Conservation (phyloP, 2,329 filamentous ascomycete species). For the Colletotrichum musae region DNA sequence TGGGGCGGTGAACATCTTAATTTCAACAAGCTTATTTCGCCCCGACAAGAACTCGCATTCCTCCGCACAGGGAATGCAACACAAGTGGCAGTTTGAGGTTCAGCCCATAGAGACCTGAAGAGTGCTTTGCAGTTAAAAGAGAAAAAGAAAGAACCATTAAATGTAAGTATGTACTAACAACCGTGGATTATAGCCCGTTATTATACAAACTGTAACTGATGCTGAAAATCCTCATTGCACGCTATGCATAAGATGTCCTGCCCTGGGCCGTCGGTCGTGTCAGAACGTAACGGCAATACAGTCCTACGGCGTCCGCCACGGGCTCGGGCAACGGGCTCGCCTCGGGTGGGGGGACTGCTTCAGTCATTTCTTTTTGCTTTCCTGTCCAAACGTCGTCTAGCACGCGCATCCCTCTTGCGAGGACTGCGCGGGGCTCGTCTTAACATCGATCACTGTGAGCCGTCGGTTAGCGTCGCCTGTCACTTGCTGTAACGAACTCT, state of each 20-base stretch:
- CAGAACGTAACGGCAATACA: slow-evolving; percentile 38
- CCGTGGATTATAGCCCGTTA: slow-evolving; percentile 42
- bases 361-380: not conserved
- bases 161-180: slow-evolving; percentile 43
- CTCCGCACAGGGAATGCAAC: not conserved
- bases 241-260: slow-evolving; percentile 50
- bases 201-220: slow-evolving; percentile 45
- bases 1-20: slow-evolving; percentile 18
- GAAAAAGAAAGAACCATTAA: slow-evolving; percentile 36
- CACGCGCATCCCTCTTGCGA: slow-evolving; percentile 83
- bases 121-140: not conserved
- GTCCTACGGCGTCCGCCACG: slow-evolving; percentile 24
- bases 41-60: not conserved
- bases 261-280: slow-evolving; percentile 34
- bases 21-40: slow-evolving; percentile 20
- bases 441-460: slow-evolving; percentile 88
- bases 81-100: not conserved
- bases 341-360: slow-evolving; percentile 38
- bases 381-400: slow-evolving; percentile 52
- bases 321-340: slow-evolving; percentile 33
- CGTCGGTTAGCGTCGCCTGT: slow-evolving; percentile 45
- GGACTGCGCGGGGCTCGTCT: slow-evolving; percentile 80
- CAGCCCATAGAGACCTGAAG: not conserved
- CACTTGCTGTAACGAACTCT: not conserved
- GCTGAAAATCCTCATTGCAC: slow-evolving; percentile 45